These are phyloP conservation scores for Sedum album DNA, from an alignment of 164 flowering plant genomes.

Conservation along the genomic window DNA sequence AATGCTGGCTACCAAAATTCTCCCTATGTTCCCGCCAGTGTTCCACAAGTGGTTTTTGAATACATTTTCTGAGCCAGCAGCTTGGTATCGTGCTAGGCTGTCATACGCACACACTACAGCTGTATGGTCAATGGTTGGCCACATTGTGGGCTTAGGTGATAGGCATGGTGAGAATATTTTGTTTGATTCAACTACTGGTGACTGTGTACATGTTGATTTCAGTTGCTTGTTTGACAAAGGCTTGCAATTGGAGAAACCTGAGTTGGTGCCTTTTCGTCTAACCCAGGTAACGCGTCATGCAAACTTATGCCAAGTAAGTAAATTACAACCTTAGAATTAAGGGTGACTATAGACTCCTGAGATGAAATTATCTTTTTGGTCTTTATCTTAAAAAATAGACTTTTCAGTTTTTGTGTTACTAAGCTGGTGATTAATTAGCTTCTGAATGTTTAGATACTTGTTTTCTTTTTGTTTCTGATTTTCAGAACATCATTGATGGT, in stretches of 20 bases:
- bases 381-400: too few species aligned
- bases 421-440: not conserved
- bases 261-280: conserved; percentile 94
- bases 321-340: not conserved
- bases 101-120: conserved; percentile 98
- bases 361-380: too few species aligned
- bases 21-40: conserved; percentile 95
- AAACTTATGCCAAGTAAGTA: not conserved
- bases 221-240: conserved; percentile 99
- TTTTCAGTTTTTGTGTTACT: too few species aligned
- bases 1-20: conserved; percentile 79
- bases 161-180: conserved; percentile 98
- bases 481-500: conserved; percentile 97
- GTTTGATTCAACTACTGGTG: conserved; percentile 97
- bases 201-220: conserved; percentile 98
- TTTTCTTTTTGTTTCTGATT: not conserved
- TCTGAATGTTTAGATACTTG: not conserved
- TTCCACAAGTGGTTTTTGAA: conserved; percentile 93
- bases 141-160: conserved; percentile 97
- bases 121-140: conserved; percentile 99
- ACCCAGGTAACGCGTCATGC: conserved; percentile 84
- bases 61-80: conserved; percentile 97
- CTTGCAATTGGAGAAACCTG: conserved; percentile 93
- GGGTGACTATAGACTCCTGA: not conserved
- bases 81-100: conserved; percentile 95